Conservation (phyloP, 2,329 filamentous ascomycete species). For the Fusarium sp. region DNA sequence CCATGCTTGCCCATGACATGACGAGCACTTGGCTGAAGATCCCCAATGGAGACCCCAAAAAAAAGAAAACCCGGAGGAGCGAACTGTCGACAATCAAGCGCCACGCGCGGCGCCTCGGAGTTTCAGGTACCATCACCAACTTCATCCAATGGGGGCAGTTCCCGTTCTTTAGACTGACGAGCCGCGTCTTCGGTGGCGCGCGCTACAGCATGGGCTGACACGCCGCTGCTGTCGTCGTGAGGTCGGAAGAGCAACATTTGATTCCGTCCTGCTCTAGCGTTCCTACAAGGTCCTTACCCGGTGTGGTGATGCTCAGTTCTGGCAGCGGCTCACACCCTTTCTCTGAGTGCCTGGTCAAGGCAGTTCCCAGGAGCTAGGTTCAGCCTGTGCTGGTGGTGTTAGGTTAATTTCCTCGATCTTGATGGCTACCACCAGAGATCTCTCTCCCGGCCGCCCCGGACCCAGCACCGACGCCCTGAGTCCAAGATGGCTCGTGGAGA, state of each 20-base stretch:
- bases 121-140: conserved; percentile 42
- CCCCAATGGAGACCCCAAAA: background rate
- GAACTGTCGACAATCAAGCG: conserved; percentile 37
- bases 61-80: conserved; percentile 15
- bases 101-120: conserved; percentile 38
- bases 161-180: conserved; percentile 37
- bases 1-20: conserved; percentile 1
- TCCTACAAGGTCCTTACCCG: background rate
- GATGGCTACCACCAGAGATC: conserved; percentile 16
- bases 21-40: background rate
- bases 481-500: conserved; percentile 7
- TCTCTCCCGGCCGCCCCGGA: conserved; percentile 24
- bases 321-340: background rate
- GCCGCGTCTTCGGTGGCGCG: conserved; percentile 33
- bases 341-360: background rate
- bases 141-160: conserved; percentile 39
- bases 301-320: conserved; percentile 5
- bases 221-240: conserved; percentile 14
- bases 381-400: background rate
- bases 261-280: conserved; percentile 19
- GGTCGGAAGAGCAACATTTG: conserved; percentile 23
- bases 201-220: conserved; percentile 27
- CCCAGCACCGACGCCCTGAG: conserved; percentile 11
- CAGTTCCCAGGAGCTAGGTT: conserved; percentile 8
- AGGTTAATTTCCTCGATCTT: conserved; percentile 20